Evolutionary conservation across 1,139 yeast genomes (phyloP), one percentile per base, ranked within the genome.

Genomic region (Eremothecium coryli): DNA sequence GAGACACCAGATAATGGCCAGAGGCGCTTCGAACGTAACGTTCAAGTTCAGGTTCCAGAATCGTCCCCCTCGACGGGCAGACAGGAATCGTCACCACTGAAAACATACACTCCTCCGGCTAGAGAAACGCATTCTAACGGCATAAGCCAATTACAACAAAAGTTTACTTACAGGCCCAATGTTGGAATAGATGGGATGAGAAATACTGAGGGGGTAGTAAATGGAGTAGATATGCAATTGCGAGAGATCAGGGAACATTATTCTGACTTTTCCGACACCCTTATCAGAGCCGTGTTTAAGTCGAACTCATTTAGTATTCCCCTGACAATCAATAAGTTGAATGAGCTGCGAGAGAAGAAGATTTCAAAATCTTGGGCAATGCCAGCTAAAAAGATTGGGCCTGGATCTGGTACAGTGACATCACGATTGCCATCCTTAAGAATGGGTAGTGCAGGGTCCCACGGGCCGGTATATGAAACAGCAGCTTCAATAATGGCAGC

Each of bases 211-310:
- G 37, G 27, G 4, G 29, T 26, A 18, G 24, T 35, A 3, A 33
- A 31, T 4, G 35, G 32, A 8, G 26, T 22, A 22, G 39, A 27
- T 10, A 22, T 36, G 7, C 32, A 36, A 18, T 35, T 26, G 12
- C 24, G 26, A 4, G 45, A 43, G 18, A 37, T 50, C 8, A 38
- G 42, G 4, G 31, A 31, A 3, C 58, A 54, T 69, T 60, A 69
- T 66, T 52, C 71, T 64, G 37, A 65, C 68, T 52, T 66, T 72
- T 41, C 66, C 62, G 41, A 67, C 5, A 65, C 73, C 22, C 70
- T 74, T 41, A 66, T 79, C 23, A 69, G 73, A 42, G 73, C 73
- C 33, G 80, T 79, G 1, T 73, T 76, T 49, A 76, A 72, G 33
- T 68, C 71, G 22, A 76, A 75, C 26, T 70, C 73, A 33, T 74